phyloP scores from a whole-genome alignment of 768 basidiomycete species.

The Lepiota brunneoincarnata region DNA sequence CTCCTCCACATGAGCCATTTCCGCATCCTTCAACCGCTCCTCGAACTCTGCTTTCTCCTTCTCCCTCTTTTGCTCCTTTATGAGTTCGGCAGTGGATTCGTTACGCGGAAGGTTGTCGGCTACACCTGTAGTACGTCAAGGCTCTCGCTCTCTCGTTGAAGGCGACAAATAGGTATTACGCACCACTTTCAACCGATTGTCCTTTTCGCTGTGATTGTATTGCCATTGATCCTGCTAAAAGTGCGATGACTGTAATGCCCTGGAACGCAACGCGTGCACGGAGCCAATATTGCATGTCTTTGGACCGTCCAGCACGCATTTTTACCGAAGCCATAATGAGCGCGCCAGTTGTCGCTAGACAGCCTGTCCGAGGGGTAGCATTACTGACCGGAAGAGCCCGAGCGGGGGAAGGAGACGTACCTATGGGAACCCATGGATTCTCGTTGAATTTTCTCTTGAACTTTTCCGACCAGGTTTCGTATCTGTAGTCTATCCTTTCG shows the following conservation, averaged over 20 bases:
- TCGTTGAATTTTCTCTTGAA: constrained; percentile 65
- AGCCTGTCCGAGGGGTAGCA: constrained; percentile 39
- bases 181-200: constrained; percentile 23
- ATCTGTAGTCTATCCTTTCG: constrained; percentile 4
- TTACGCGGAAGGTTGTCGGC: constrained; percentile 1
- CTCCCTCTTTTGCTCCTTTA: constrained; percentile 24
- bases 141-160: background rate
- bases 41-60: constrained; percentile 59
- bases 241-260: constrained; percentile 65
- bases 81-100: constrained; percentile 16
- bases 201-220: constrained; percentile 29
- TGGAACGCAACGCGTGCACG: constrained; percentile 76
- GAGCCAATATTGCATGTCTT: constrained; percentile 72
- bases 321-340: constrained; percentile 65
- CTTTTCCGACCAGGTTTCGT: constrained; percentile 57
- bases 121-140: constrained; percentile 11
- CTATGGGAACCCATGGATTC: constrained; percentile 77
- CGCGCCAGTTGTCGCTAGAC: constrained; percentile 59
- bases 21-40: constrained; percentile 54
- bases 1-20: constrained; percentile 43
- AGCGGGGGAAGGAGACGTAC: constrained; percentile 37
- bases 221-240: constrained; percentile 44
- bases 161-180: background rate
- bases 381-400: background rate
- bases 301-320: constrained; percentile 61